Conservation (phyloP, 2,329 filamentous ascomycete genomes). For the Rosellinia necatrix region DNA sequence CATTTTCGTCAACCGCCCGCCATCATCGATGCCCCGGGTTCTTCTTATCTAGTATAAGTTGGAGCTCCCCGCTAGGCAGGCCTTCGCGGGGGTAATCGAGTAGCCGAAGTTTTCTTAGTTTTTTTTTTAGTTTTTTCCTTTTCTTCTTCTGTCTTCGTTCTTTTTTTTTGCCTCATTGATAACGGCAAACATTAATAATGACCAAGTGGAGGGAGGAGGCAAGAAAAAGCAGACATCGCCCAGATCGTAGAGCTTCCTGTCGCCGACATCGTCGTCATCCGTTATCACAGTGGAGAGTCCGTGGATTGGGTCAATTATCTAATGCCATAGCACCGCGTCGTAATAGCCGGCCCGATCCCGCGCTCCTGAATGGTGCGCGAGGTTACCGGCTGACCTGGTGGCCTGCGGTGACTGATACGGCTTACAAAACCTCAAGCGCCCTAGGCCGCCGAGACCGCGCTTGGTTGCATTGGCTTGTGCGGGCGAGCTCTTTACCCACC, state of each 20-base stretch:
- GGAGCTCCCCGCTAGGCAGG: no score
- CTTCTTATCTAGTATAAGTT: no score
- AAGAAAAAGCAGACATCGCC: not conserved
- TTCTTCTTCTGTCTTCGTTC: not conserved
- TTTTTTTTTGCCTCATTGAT: no score
- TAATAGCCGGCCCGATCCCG: not conserved
- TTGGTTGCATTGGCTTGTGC: not conserved
- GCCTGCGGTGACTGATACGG: no score
- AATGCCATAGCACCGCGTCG: not conserved
- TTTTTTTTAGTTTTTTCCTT: not conserved
- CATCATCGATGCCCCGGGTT: not conserved
- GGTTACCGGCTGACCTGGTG: no score
- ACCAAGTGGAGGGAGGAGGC: not conserved
- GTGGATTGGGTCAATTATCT: not conserved
- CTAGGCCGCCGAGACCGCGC: constrained; percentile 1
- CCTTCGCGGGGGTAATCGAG: no score
- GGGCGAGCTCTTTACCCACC: not conserved
- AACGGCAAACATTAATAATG: not conserved
- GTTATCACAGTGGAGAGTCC: constrained; percentile 12
- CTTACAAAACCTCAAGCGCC: not conserved
- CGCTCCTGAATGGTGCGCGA: not conserved
- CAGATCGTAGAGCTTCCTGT: constrained; percentile 12
- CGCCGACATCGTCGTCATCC: constrained; percentile 18
- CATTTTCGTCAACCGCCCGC: constrained; percentile 4
- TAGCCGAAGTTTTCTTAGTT: no score